phyloP scores from a whole-genome alignment of 2,329 filamentous ascomycete genomes.

The Proliferodiscus dingleyae region DNA sequence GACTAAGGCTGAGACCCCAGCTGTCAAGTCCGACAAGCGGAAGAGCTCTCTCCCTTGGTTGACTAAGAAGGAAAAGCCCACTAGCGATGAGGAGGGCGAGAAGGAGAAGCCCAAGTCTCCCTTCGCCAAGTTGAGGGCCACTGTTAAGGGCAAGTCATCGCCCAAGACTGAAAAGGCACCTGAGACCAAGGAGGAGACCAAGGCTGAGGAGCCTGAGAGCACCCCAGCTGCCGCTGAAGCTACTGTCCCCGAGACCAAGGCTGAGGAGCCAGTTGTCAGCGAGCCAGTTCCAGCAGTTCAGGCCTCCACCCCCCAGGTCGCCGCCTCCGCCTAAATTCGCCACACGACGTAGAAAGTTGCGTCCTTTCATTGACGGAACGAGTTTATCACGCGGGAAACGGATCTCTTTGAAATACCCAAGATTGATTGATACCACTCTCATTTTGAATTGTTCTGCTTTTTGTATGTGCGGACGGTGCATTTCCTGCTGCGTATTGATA shows the following conservation, averaged over 20 bases:
- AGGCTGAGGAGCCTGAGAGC: conserved; percentile 34
- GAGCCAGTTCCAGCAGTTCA: conserved; percentile 22
- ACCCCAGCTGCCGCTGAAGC: conserved; percentile 28
- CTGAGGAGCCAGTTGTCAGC: conserved; percentile 22
- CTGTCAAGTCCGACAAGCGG: conserved; percentile 50
- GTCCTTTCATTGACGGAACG: conserved; percentile 18
- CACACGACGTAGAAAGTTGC: conserved; percentile 5
- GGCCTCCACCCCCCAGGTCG: conserved; percentile 26
- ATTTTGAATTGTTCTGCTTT: conserved; percentile 30
- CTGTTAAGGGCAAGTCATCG: conserved; percentile 31
- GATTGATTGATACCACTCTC: conserved; percentile 35
- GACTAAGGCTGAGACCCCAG: conserved; percentile 35
- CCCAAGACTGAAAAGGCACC: conserved; percentile 40
- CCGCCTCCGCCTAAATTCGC: conserved; percentile 10
- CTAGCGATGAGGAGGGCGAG: conserved; percentile 41
- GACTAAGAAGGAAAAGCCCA: conserved; percentile 54
- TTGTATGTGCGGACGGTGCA: conserved; percentile 22
- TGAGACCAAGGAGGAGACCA: conserved; percentile 41
- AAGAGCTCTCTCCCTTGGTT: conserved; percentile 55
- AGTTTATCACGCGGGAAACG: conserved; percentile 30
- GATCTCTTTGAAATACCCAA: conserved; percentile 35
- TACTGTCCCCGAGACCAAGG: conserved; percentile 17
- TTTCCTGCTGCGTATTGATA: conserved; percentile 34
- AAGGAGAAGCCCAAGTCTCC: conserved; percentile 29
- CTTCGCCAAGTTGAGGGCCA: conserved; percentile 33